These are phyloP conservation scores for Neurospora intermedia DNA, from an alignment of 495 filamentous ascomycete genomes.

Conservation along the genomic window DNA sequence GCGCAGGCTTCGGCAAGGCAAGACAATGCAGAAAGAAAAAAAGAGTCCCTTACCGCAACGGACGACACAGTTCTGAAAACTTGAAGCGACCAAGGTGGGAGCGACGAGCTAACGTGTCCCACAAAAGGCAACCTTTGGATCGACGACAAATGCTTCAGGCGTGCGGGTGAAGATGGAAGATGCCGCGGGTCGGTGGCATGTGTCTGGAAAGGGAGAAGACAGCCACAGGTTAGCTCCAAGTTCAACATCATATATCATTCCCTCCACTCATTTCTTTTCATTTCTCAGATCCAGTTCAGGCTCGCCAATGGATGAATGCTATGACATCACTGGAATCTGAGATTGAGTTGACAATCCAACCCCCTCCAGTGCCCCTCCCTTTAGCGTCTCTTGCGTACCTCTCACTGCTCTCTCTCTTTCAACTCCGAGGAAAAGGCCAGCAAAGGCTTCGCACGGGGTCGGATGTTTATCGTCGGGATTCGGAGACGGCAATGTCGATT, in stretches of 20 bases:
- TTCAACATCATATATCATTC: neutral
- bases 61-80: slow-evolving; percentile 10
- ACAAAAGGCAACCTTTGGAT: slow-evolving; percentile 39
- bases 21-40: slow-evolving; percentile 6
- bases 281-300: slow-evolving; percentile 19
- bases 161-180: slow-evolving; percentile 37
- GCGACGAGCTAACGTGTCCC: slow-evolving; percentile 66
- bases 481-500: slow-evolving; percentile 2
- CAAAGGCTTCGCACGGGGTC: slow-evolving; percentile 17
- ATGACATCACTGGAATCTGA: slow-evolving; percentile 14
- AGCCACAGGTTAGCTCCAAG: slow-evolving; percentile 20
- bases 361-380: neutral
- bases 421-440: slow-evolving; percentile 21
- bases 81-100: slow-evolving; percentile 37
- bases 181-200: slow-evolving; percentile 44
- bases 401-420: slow-evolving; percentile 10
- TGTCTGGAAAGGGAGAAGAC: slow-evolving; percentile 30
- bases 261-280: slow-evolving; percentile 1
- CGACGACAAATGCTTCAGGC: slow-evolving; percentile 26
- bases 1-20: slow-evolving; percentile 1
- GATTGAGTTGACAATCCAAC: neutral
- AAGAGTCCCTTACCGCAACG: slow-evolving; percentile 57
- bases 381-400: slow-evolving; percentile 17
- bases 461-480: neutral
- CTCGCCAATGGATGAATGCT: slow-evolving; percentile 10